Conservation (phyloP, 2,329 filamentous ascomycete species). For the Diaporthe velutina region DNA sequence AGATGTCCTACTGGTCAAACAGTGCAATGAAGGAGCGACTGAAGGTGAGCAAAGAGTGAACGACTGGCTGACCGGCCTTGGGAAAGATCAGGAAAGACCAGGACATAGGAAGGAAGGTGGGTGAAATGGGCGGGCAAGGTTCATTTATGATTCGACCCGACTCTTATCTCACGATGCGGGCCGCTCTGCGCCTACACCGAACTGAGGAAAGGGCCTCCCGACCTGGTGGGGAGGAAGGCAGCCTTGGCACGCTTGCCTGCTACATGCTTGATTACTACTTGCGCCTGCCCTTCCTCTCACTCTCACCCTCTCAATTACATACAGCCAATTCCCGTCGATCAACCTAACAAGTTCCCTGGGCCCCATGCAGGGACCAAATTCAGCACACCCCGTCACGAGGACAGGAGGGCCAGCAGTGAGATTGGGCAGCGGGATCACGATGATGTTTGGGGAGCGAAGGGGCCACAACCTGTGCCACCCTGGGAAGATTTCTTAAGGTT, state of each 20-base stretch:
- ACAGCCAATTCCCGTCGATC: conserved; percentile 8
- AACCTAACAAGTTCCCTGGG: background rate
- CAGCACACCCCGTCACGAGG: background rate
- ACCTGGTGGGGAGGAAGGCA: conserved; percentile 9
- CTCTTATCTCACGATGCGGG: conserved; percentile 32
- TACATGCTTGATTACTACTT: background rate
- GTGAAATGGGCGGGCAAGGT: conserved; percentile 3
- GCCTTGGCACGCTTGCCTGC: conserved; percentile 14
- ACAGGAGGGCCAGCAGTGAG: background rate
- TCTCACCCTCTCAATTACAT: background rate
- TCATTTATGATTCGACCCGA: conserved; percentile 9
- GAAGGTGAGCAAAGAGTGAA: conserved; percentile 19
- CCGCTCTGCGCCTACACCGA: conserved; percentile 10
- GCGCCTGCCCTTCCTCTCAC: background rate
- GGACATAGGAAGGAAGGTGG: background rate
- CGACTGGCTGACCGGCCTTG: conserved; percentile 13
- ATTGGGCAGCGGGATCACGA: conserved; percentile 4
- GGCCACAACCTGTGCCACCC: background rate
- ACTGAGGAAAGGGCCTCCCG: conserved; percentile 25
- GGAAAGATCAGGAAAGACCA: background rate
- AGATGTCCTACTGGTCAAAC: conserved; percentile 2
- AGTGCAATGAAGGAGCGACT: conserved; percentile 31
- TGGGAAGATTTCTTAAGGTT: conserved; percentile 23
- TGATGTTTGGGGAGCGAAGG: background rate
- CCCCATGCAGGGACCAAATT: conserved; percentile 1